phyloP scores from a whole-genome alignment of 257 asterid species.

The Gentiana macrophylla region DNA sequence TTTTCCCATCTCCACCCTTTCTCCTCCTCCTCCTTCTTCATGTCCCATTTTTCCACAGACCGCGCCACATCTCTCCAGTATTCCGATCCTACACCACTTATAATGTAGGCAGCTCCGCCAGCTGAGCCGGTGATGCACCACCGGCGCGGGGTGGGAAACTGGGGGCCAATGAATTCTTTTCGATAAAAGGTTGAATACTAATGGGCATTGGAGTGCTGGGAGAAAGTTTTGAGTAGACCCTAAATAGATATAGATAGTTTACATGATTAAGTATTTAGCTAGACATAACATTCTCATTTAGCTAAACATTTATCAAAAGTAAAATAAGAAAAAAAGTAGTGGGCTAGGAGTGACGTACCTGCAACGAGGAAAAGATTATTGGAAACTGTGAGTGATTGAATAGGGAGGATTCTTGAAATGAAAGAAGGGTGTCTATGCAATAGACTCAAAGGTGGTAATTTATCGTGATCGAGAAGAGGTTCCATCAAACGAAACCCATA shows the following conservation, averaged over 20 bases:
- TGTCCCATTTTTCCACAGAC: slow-evolving; percentile 61
- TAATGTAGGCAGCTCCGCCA: slow-evolving; percentile 30
- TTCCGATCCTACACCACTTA: slow-evolving; percentile 43
- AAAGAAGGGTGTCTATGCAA: slow-evolving; percentile 52
- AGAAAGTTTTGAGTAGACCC: slow-evolving; percentile 44
- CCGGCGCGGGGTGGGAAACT: slow-evolving; percentile 32
- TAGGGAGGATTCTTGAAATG: slow-evolving; percentile 48
- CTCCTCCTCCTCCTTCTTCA: slow-evolving; percentile 16
- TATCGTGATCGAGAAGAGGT: no score
- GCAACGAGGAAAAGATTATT: slow-evolving; percentile 33
- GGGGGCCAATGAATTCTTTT: slow-evolving; percentile 46
- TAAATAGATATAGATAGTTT: no score
- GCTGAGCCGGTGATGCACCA: slow-evolving; percentile 49
- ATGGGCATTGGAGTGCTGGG: slow-evolving; percentile 45
- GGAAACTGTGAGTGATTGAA: slow-evolving; percentile 42
- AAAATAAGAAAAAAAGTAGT: no score
- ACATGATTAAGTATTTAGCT: no score
- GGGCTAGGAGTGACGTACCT: no score
- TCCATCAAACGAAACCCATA: no score
- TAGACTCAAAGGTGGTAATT: slow-evolving; percentile 22
- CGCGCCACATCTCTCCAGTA: slow-evolving; percentile 43
- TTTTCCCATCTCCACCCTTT: slow-evolving; percentile 66
- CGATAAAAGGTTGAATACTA: slow-evolving; percentile 42
- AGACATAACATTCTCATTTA: no score
- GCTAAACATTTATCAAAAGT: no score